Percentiles rank a stretch among this genome's conserved stretches.
phyloP scores from a whole-genome alignment of 805 yeast species.

The Nakazawaea wickerhamii region DNA sequence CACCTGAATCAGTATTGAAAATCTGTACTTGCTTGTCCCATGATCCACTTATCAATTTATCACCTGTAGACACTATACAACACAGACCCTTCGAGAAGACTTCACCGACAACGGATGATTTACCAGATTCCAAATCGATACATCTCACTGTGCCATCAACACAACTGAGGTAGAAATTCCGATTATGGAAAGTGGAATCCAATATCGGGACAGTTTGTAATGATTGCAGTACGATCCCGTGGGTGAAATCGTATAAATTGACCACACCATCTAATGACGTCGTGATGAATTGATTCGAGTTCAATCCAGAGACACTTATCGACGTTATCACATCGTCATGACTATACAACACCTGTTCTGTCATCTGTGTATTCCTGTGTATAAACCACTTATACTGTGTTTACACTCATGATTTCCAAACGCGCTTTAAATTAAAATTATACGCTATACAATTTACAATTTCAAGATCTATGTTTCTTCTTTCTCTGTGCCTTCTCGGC shows the following conservation, averaged over 20 bases:
- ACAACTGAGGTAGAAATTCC: constrained; percentile 28
- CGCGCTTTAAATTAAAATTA: too few species aligned
- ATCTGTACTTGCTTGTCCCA: constrained; percentile 53
- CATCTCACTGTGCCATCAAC: constrained; percentile 50
- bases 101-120: constrained; percentile 21
- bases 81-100: constrained; percentile 38
- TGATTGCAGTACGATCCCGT: neutral
- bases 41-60: constrained; percentile 47
- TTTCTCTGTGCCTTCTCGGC: constrained; percentile 22
- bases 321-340: constrained; percentile 9
- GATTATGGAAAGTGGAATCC: neutral
- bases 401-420: neutral
- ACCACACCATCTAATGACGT: constrained; percentile 9
- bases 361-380: neutral
- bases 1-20: constrained; percentile 35
- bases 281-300: neutral
- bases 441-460: too few species aligned
- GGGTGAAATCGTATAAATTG: constrained; percentile 2
- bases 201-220: constrained; percentile 3
- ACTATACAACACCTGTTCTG: neutral
- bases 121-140: constrained; percentile 44
- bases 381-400: neutral
- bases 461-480: constrained; percentile 17
- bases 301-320: neutral
- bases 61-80: constrained; percentile 23